Evolutionary conservation across 2,329 filamentous ascomycete species (phyloP).

Genomic region (Phaeomoniella chlamydospora): DNA sequence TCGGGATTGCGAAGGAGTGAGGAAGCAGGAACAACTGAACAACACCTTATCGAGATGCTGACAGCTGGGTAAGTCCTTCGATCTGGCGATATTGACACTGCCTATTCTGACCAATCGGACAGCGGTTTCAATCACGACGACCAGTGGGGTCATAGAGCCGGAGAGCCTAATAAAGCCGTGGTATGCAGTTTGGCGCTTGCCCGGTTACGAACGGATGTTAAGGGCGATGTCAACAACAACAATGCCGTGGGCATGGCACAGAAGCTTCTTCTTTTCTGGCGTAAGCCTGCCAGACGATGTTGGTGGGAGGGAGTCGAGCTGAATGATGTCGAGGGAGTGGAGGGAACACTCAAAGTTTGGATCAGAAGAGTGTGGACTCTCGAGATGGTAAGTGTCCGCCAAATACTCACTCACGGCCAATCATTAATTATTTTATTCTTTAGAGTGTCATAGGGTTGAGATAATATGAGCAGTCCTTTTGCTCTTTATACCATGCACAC

Average conservation of each 20-base stretch:
- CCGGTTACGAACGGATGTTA: conserved; percentile 80
- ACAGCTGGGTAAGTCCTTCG: conserved; percentile 68
- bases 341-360: conserved; percentile 93
- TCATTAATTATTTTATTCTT: not conserved
- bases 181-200: conserved; percentile 93
- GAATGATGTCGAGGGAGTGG: conserved; percentile 73
- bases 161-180: conserved; percentile 94
- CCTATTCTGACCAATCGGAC: conserved; percentile 6
- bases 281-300: conserved; percentile 87
- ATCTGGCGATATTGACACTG: not conserved
- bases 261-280: conserved; percentile 93
- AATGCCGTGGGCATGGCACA: conserved; percentile 93
- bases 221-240: conserved; percentile 56
- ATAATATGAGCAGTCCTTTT: not conserved
- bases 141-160: conserved; percentile 89
- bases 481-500: not conserved
- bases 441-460: not conserved
- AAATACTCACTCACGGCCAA: not conserved
- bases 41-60: conserved; percentile 97
- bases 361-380: conserved; percentile 96
- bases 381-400: conserved; percentile 55
- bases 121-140: conserved; percentile 97
- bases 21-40: conserved; percentile 89
- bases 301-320: conserved; percentile 99
- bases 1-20: conserved; percentile 90